Base-by-base conservation (phyloP, 2,329 filamentous ascomycete genomes). In the Fusarium gaditjirri region DNA sequence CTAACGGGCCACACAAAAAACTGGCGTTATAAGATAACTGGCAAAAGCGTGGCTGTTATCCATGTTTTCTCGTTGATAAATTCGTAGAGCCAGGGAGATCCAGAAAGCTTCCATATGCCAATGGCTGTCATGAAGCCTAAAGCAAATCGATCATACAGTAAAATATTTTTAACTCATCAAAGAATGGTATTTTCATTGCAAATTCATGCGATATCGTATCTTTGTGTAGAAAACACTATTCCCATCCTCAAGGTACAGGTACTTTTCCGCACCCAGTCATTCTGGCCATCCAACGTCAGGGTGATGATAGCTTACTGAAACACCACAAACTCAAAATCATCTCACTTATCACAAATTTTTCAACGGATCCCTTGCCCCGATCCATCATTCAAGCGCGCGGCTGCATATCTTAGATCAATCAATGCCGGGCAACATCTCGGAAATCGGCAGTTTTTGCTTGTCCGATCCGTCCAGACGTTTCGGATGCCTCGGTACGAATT, bases 341-440 rank as follows among this genome's bases (percentile, higher is more conserved):
- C 50, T 61, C 50, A 47, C 33, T 49, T 62, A 38, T 62, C 39
- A 60, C 38, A 31, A 52, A 57, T 8, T 42, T 50, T 29, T 41
- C 36, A 53, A 36, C 36, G 25, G 36, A 41, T 47, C 35, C 57
- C 41, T 17, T 49, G 12, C 19, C 27, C 33, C 13, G 33, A 29
- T 60, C 23, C 17, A 25, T 50, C n/a, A 57, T 60, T 53, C 60
- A 72, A 72, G 60, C 70, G 65, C 65, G 69, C 65, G 69, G 55
- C 60, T 70, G 60, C 31, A 56, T 39, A 54, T 68, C 43, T 55
- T 31, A 39, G 38, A 56, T 65, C 49, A 53, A 58, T 56, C 65
- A 73, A 65, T 72, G 53, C 66, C 70, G 42, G 19, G 29, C 54
- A 42, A 49, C 31, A 27, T 68, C 62, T 73, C 44, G 52, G 41